Evolutionary conservation across 192 early-diverging fungal species (phyloP).

Genomic region (Spizellomyces sp.): DNA sequence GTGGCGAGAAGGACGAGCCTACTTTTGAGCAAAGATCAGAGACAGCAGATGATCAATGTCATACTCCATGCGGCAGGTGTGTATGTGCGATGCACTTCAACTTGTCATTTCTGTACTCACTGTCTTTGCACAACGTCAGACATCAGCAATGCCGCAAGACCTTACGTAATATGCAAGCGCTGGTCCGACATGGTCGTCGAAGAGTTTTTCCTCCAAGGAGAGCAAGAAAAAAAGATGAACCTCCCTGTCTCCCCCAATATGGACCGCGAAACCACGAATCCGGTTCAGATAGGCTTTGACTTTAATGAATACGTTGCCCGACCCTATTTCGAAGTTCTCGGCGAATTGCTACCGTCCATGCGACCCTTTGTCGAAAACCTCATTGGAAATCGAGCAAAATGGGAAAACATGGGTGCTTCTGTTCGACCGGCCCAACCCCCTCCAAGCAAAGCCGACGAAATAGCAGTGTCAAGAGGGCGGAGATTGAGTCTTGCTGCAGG

Average conservation of each 20-base stretch:
- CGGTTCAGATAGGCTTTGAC: conserved; percentile 74
- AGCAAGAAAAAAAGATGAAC: conserved; percentile 72
- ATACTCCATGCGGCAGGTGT: conserved; percentile 78
- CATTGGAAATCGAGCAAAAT: conserved; percentile 55
- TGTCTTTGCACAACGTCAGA: conserved; percentile 40
- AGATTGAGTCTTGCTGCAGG: conserved; percentile 46
- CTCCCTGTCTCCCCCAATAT: conserved; percentile 87
- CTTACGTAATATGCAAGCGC: conserved; percentile 80
- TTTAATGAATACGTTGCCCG: conserved; percentile 85
- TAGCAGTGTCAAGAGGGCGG: conserved; percentile 23
- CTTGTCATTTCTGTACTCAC: conserved; percentile 4
- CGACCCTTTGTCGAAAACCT: conserved; percentile 61
- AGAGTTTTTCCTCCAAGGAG: conserved; percentile 89
- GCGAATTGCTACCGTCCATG: conserved; percentile 73
- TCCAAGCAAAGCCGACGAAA: background rate
- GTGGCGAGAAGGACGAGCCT: background rate
- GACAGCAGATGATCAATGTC: conserved; percentile 51
- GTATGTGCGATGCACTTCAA: background rate
- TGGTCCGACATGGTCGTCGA: conserved; percentile 88
- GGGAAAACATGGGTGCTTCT: conserved; percentile 47
- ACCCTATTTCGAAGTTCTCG: conserved; percentile 84
- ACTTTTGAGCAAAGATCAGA: conserved; percentile 19
- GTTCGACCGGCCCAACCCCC: conserved; percentile 1
- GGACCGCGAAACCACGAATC: conserved; percentile 67
- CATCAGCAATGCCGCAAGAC: conserved; percentile 85